phyloP scores from a whole-genome alignment of 2,329 filamentous ascomycete genomes.

The Albifimbria verrucaria region DNA sequence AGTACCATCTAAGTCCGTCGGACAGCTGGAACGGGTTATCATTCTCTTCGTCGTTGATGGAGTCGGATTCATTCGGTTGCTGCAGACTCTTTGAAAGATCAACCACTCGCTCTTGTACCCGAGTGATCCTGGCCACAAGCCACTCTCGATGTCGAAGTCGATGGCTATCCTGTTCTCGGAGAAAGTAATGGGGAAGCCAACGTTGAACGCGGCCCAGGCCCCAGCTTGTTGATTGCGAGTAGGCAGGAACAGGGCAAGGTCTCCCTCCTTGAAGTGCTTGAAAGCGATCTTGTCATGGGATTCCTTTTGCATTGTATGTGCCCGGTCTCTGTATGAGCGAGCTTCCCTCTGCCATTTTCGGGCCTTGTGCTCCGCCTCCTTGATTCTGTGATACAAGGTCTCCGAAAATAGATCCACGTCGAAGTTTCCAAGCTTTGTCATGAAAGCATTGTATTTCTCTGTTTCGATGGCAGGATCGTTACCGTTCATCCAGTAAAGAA shows the following conservation, averaged over 20 bases:
- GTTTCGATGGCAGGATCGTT: slow-evolving; percentile 64
- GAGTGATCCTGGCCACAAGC: slow-evolving; percentile 91
- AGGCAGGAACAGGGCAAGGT: slow-evolving; percentile 88
- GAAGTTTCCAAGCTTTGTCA: slow-evolving; percentile 71
- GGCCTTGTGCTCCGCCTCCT: slow-evolving; percentile 88
- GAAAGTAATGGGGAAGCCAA: slow-evolving; percentile 97
- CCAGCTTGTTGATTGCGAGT: slow-evolving; percentile 92
- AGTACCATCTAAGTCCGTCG: slow-evolving; percentile 92
- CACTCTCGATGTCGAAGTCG: slow-evolving; percentile 83
- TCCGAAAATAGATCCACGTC: slow-evolving; percentile 83
- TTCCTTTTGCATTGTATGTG: slow-evolving; percentile 76
- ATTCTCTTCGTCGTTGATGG: slow-evolving; percentile 65
- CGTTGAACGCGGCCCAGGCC: slow-evolving; percentile 97
- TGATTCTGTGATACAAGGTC: slow-evolving; percentile 81
- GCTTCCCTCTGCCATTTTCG: slow-evolving; percentile 92
- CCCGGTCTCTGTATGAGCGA: slow-evolving; percentile 81
- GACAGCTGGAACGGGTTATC: slow-evolving; percentile 97
- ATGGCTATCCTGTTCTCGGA: slow-evolving; percentile 88
- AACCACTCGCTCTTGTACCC: slow-evolving; percentile 88
- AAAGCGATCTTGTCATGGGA: slow-evolving; percentile 96
- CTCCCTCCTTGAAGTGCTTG: slow-evolving; percentile 92
- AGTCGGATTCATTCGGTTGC: slow-evolving; percentile 44
- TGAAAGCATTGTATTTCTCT: slow-evolving; percentile 70
- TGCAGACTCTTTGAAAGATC: slow-evolving; percentile 79
- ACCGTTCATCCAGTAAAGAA: slow-evolving; percentile 80